Conservation (phyloP, 2,329 filamentous ascomycete species). For the Epichloe typhina region DNA sequence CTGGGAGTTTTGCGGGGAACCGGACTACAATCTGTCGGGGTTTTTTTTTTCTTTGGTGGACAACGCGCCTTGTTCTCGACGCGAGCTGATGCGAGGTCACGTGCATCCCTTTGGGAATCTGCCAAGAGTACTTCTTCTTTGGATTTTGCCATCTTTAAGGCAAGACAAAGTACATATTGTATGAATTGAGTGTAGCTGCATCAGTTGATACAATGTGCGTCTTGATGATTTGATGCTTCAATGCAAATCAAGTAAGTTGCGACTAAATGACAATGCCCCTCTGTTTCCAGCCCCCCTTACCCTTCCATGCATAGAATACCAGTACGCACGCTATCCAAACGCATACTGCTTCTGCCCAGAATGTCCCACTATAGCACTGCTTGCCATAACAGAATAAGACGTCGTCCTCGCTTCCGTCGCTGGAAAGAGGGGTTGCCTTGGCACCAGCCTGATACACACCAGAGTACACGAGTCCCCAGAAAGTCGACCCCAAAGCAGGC, state of each 20-base stretch:
- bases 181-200: too few species aligned
- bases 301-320: constrained; percentile 73
- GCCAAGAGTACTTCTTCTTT: background rate
- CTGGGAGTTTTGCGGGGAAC: background rate
- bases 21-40: background rate
- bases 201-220: too few species aligned
- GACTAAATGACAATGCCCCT: constrained; percentile 52
- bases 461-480: constrained; percentile 88
- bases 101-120: constrained; percentile 8
- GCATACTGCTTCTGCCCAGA: constrained; percentile 74
- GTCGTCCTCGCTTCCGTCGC: constrained; percentile 21
- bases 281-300: constrained; percentile 57
- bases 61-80: constrained; percentile 8
- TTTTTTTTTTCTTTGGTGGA: constrained; percentile 2
- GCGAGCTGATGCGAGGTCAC: constrained; percentile 18
- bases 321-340: constrained; percentile 64
- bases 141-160: too few species aligned
- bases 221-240: too few species aligned
- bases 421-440: constrained; percentile 21
- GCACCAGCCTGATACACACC: constrained; percentile 62
- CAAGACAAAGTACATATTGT: too few species aligned
- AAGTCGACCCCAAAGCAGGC: constrained; percentile 72
- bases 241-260: background rate
- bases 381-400: constrained; percentile 66
- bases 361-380: constrained; percentile 66